Evolutionary conservation across 108 stramenopile species (phyloP).

Genomic region (Skeletonema marinoi): DNA sequence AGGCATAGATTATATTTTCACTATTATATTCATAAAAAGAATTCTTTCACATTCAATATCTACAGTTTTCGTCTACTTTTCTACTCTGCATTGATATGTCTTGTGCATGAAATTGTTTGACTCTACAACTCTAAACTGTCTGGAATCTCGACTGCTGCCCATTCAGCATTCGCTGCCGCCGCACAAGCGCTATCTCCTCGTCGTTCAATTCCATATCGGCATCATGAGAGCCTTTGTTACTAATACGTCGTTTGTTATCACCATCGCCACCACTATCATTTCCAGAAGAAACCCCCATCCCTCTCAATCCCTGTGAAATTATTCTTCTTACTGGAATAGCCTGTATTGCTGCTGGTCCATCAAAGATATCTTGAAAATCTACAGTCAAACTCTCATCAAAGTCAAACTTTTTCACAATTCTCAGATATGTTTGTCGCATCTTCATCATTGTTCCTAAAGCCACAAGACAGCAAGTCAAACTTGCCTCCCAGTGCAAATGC

Average conservation of each 20-base stretch:
- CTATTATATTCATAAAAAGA: not conserved
- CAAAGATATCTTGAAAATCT: conserved; percentile 82
- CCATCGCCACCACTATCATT: not conserved
- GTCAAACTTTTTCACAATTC: conserved; percentile 70
- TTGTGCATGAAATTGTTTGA: not conserved
- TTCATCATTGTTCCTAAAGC: conserved; percentile 53
- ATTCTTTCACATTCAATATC: not conserved
- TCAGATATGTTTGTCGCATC: conserved; percentile 66
- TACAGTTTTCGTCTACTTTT: not conserved
- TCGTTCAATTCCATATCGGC: not conserved
- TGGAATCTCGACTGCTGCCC: not conserved
- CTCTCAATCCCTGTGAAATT: not conserved
- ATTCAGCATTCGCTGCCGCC: conserved; percentile 15
- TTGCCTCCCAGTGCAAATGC: conserved; percentile 78
- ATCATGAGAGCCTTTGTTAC: not conserved
- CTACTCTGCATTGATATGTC: not conserved
- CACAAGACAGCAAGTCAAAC: conserved; percentile 62
- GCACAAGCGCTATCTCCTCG: conserved; percentile 18
- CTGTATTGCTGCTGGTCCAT: conserved; percentile 75
- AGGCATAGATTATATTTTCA: not conserved
- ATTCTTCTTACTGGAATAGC: conserved; percentile 26
- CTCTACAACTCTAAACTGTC: not conserved
- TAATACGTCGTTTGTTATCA: not conserved
- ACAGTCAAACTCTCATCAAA: conserved; percentile 87
- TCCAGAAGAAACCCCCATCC: not conserved